Base-by-base conservation (phyloP, 257 asterid species). In the Przewalskia tangutica region DNA sequence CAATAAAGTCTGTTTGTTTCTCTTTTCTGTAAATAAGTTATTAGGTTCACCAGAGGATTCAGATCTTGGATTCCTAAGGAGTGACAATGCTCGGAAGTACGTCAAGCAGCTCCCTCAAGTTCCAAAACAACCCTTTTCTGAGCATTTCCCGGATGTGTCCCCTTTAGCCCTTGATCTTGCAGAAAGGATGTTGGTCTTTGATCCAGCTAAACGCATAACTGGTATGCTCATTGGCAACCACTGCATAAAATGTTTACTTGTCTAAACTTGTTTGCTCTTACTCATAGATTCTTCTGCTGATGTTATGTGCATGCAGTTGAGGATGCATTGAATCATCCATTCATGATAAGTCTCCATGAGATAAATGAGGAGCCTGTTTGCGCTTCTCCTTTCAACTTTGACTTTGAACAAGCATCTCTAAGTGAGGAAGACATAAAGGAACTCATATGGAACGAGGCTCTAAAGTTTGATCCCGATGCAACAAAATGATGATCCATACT, bases 1-100 rank as follows among this genome's bases (percentile, higher is more conserved):
- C 3, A 2, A 73, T 20, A 23, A 8, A 5, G 34, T 27, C 17
- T 13, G 4, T 44, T 20, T 32, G 16, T n/a, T 6, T 0, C 48
- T 64, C 64, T 32, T 64, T 46, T 55, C 20, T 34, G 84, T 89
- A 70, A 81, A 58, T 38, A 87, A 94, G 98, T 89, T 94, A 58
- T 66, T 94, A 83, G 98, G 98, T 67, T 88, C 97, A 79, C 98
- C 97, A 18, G 95, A 94, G 84, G 98, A 91, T 85, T 88, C 97
- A 18, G 97, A 94, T 85, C 95, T 94, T 82, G 97, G 91, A 80
- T 94, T 94, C 80, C 85, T 94, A 60, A 90, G 97, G 80, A 92
- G 92, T 58, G 93, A 92, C 60, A 92, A 91, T 90, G 98, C 97
- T 83, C 87, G 87, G 64, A 89, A 82, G 83, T 91, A 94, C 58